Evolutionary conservation across 768 basidiomycete genomes (phyloP).

Genomic region (Calocera viscosa): DNA sequence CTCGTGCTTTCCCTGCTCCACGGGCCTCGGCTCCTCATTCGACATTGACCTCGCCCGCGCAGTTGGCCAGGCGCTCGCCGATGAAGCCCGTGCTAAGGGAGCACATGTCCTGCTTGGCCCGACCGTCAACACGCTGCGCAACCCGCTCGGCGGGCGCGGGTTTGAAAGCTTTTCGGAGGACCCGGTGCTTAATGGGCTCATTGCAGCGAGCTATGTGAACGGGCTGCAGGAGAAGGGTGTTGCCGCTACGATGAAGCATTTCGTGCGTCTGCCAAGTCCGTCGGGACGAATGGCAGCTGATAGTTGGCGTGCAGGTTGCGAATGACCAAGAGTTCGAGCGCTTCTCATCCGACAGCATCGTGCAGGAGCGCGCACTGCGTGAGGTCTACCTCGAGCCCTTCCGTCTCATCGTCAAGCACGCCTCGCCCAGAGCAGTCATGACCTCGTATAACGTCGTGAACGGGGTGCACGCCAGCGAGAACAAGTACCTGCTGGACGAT

Average conservation of each 20-base stretch:
- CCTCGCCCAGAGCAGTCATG: conserved; percentile 17
- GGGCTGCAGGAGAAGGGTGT: conserved; percentile 22
- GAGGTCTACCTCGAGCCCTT: conserved; percentile 30
- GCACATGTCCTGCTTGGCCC: conserved; percentile 21
- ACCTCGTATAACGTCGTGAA: conserved; percentile 26
- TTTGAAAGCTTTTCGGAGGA: conserved; percentile 25
- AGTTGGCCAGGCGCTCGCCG: conserved; percentile 41
- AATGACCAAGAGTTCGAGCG: conserved; percentile 21
- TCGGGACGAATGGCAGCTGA: neutral
- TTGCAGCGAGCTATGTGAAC: conserved; percentile 20
- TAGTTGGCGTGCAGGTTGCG: neutral
- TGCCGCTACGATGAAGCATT: conserved; percentile 25
- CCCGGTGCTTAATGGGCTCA: conserved; percentile 16
- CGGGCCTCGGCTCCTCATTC: conserved; percentile 45
- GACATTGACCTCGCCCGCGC: conserved; percentile 37
- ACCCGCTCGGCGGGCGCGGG: conserved; percentile 25
- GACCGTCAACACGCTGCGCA: conserved; percentile 25
- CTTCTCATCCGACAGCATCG: conserved; percentile 18
- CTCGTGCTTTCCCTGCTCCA: conserved; percentile 47
- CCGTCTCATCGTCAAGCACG: conserved; percentile 22
- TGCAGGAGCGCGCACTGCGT: conserved; percentile 24
- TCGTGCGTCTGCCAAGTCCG: conserved; percentile 15
- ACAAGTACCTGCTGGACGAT: conserved; percentile 21
- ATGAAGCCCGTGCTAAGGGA: conserved; percentile 43
- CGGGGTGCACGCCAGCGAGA: conserved; percentile 26